Evolutionary conservation across 2,329 filamentous ascomycete species (phyloP), one percentile per base, ranked within the genome.

Genomic region (Botrytis pseudocinerea): DNA sequence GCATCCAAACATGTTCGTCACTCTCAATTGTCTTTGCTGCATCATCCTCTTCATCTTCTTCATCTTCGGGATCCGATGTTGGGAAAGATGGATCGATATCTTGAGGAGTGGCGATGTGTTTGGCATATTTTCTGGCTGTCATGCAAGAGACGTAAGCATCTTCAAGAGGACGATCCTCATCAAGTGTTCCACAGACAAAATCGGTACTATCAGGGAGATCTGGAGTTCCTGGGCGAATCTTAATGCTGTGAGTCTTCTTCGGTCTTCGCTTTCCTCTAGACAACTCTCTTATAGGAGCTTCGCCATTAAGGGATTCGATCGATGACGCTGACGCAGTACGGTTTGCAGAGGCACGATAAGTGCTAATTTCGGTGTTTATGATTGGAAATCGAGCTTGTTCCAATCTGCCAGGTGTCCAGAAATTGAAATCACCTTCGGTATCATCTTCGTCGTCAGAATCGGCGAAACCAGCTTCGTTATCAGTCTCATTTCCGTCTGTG

Each of bases 1-100:
- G 90, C 69, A 94, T 84, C 88, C 92, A 91, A 61, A 90, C 82
- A 66, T 91, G 85, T 48, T 90, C 88, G 54, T 93, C 92, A 78
- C 90, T 93, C 32, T 90, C 89, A 70, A 90, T 82, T 4, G 85
- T 84, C 63, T 85, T 78, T 81, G 89, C 73, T 80, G 85, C 78
- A 80, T 90, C 82, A 82, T 88, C 86, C 71, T 93, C 90, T 59
- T 93, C 90, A 54, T 94, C 92, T 64, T 93, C 93, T 42, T 95
- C 91, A 77, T 94, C 90, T 77, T 99, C 96, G 0, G 92, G 93
- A 78, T 98, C 96, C 0, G 95, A 97, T 0, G 94, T 95, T 0
- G 96, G 96, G 81, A 99, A 99, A 80, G 95, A 98, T 1, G 96
- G 96, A 80, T 99, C 96, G 74, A 98, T 97, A 78, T 98, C 96